Base-by-base conservation (phyloP, 192 early-diverging fungal genomes). In the Linnemannia hyalina region DNA sequence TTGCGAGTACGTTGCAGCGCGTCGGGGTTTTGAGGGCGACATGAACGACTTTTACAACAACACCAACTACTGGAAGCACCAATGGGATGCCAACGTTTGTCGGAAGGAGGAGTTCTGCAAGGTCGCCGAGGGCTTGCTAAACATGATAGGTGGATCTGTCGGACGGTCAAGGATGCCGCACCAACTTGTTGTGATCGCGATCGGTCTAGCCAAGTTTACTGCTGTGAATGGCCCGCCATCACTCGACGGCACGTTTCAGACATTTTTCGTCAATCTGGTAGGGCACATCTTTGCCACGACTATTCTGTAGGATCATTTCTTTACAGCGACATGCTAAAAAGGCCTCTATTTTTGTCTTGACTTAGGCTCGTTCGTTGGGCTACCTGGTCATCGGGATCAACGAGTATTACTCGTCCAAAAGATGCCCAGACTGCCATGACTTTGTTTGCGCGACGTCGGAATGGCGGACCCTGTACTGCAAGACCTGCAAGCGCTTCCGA, bases 341-440 rank as follows among this genome's bases (percentile, higher is more conserved):
- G 6, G 10, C 26, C 40, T 76, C 55, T 68, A 26, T 26, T 68
- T n/a, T 68, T n/a, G n/a, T n/a, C 9, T 68, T 42, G 29, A 76
- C 63, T 68, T 76, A 76, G 75, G 75, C 75, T 68, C 60, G 75
- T 7, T 76, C 75, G 8, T 63, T 76, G 55, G 63, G n/a, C n/a
- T n/a, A n/a, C n/a, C n/a, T n/a, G n/a, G n/a, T n/a, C n/a, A n/a
- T n/a, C n/a, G n/a, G n/a, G n/a, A n/a, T n/a, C n/a, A n/a, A n/a
- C n/a, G n/a, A n/a, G n/a, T n/a, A n/a, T n/a, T n/a, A n/a, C n/a
- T n/a, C n/a, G n/a, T n/a, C n/a, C n/a, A n/a, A n/a, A n/a, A n/a
- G n/a, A n/a, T n/a, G n/a, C n/a, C n/a, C n/a, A n/a, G n/a, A n/a
- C n/a, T n/a, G n/a, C n/a, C n/a, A n/a, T n/a, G n/a, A n/a, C n/a